These are phyloP conservation scores for Pythium rishiriense DNA, from an alignment of 352 stramenopile genomes.

Conservation along the genomic window DNA sequence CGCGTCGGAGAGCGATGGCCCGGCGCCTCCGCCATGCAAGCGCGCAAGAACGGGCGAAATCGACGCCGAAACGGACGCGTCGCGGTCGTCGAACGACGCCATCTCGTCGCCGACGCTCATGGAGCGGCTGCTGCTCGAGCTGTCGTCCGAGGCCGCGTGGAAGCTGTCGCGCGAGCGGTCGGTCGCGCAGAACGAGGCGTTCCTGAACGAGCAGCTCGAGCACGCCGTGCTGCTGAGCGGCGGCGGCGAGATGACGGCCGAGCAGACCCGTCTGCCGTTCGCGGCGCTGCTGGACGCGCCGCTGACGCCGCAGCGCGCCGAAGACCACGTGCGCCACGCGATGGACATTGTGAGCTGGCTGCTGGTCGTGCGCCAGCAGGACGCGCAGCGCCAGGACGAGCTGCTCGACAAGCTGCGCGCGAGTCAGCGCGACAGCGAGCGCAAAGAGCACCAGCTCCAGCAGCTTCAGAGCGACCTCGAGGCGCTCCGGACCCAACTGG, in stretches of 20 bases:
- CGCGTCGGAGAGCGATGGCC: slow-evolving; percentile 3
- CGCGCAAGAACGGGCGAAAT: slow-evolving; percentile 7
- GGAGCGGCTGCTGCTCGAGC: slow-evolving; percentile 17
- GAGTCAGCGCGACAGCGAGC: slow-evolving; percentile 55
- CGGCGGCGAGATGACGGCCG: slow-evolving; percentile 22
- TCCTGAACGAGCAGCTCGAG: slow-evolving; percentile 68
- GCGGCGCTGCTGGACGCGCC: slow-evolving; percentile 21
- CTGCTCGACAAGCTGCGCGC: slow-evolving; percentile 45
- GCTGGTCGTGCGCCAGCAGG: slow-evolving; percentile 51
- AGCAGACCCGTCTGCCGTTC: slow-evolving; percentile 19
- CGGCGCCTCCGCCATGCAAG: slow-evolving; percentile 25
- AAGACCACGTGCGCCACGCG: slow-evolving; percentile 43
- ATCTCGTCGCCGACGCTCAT: slow-evolving; percentile 6
- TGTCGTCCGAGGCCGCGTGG: slow-evolving; percentile 33
- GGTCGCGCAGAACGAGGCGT: slow-evolving; percentile 46
- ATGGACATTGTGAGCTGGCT: slow-evolving; percentile 81
- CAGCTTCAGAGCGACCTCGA: slow-evolving; percentile 50
- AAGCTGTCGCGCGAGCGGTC: slow-evolving; percentile 45
- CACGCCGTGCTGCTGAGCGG: slow-evolving; percentile 35
- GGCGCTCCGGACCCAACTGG: slow-evolving; percentile 42
- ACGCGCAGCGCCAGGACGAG: slow-evolving; percentile 50
- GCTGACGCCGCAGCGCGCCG: slow-evolving; percentile 24
- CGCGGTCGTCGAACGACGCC: not conserved
- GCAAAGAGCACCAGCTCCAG: slow-evolving; percentile 48
- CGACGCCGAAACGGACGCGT: slow-evolving; percentile 9